Evolutionary conservation across 1,284 basidiomycete species (phyloP).

Genomic region (Heterobasidion annosum): DNA sequence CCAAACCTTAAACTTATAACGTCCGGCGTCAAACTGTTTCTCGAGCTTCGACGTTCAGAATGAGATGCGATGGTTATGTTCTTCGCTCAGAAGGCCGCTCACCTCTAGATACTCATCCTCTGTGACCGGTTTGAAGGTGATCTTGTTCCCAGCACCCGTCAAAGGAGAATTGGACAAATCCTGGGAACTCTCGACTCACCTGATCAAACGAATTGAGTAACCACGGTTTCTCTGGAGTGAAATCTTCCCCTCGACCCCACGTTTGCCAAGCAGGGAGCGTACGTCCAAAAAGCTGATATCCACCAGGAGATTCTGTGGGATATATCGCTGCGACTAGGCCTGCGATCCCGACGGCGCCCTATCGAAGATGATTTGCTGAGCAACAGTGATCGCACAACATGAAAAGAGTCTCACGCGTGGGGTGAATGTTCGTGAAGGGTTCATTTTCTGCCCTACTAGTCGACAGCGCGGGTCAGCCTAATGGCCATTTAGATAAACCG

Average conservation of each 20-base stretch:
- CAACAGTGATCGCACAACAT: background rate
- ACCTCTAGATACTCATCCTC: constrained; percentile 40
- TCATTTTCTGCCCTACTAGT: constrained; percentile 56
- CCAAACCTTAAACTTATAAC: constrained; percentile 44
- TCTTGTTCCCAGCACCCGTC: constrained; percentile 18
- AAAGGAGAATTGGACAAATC: background rate
- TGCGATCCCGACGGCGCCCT: constrained; percentile 60
- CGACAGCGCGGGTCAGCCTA: constrained; percentile 56
- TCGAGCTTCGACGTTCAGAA: constrained; percentile 29
- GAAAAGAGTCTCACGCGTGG: constrained; percentile 32
- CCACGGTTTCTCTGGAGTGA: constrained; percentile 44
- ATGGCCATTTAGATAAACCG: background rate
- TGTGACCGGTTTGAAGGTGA: constrained; percentile 35
- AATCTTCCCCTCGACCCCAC: constrained; percentile 46
- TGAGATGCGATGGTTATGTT: background rate
- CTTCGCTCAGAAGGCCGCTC: background rate
- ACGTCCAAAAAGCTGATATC: constrained; percentile 54
- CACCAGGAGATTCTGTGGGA: constrained; percentile 56
- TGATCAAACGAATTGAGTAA: constrained; percentile 59
- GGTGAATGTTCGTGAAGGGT: constrained; percentile 52
- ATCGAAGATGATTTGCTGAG: background rate
- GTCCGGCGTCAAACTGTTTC: constrained; percentile 51
- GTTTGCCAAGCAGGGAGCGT: constrained; percentile 55
- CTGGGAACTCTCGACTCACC: constrained; percentile 18
- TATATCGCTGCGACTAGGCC: constrained; percentile 58